phyloP scores from a whole-genome alignment of 2,329 filamentous ascomycete genomes.

The Colletotrichum viniferum region DNA sequence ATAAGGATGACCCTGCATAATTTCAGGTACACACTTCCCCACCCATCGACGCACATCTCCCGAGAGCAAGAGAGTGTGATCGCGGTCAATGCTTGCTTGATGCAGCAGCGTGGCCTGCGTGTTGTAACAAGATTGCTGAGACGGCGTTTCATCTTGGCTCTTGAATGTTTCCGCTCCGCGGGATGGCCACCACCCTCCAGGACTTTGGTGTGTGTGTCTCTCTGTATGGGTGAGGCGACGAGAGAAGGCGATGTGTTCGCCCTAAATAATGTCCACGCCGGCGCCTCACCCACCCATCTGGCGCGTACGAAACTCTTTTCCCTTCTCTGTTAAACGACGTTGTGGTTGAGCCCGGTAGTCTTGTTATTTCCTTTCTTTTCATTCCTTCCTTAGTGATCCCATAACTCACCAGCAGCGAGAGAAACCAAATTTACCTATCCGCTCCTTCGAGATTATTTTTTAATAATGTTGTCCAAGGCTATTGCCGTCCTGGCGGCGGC shows the following conservation, averaged over 20 bases:
- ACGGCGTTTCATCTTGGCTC: slow-evolving; percentile 16
- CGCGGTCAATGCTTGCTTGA: slow-evolving; percentile 15
- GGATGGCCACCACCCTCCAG: background rate
- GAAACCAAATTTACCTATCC: background rate
- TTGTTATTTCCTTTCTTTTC: slow-evolving; percentile 9
- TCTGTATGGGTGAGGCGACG: background rate
- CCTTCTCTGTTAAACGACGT: slow-evolving; percentile 10
- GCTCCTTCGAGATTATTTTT: slow-evolving; percentile 1
- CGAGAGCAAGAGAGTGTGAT: background rate
- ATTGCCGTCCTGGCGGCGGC: slow-evolving; percentile 34
- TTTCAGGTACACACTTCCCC: background rate
- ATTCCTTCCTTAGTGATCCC: background rate
- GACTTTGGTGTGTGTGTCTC: background rate
- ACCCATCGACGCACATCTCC: background rate
- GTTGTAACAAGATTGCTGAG: slow-evolving; percentile 15
- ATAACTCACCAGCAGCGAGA: background rate
- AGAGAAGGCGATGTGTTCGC: background rate
- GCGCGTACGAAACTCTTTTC: background rate
- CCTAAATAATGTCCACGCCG: slow-evolving; percentile 1
- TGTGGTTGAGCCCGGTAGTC: slow-evolving; percentile 21
- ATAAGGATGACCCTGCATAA: slow-evolving; percentile 1
- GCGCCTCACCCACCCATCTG: background rate
- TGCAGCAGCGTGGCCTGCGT: slow-evolving; percentile 3
- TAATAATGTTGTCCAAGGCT: slow-evolving; percentile 36
- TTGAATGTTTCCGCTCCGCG: slow-evolving; percentile 10